A percentile compares a stretch with the other conserved stretches of the same genome.
Conservation (phyloP, 2,329 filamentous ascomycete species). For the Mycosphaerella sp. region DNA sequence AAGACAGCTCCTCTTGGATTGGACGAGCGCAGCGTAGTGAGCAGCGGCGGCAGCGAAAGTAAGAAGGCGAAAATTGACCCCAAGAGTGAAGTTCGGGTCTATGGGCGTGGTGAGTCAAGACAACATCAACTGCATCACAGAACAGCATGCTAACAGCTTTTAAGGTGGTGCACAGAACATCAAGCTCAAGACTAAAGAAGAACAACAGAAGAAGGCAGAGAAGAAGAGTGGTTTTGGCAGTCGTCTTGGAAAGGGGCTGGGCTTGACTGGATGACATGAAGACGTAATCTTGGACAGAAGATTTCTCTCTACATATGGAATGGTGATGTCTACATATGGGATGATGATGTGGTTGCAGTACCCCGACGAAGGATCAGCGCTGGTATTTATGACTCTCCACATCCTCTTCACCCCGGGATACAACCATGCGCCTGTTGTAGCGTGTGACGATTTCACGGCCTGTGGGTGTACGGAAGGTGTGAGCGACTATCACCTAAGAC, state of each 20-base stretch:
- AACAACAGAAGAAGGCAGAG: slow-evolving; percentile 25
- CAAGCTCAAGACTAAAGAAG: slow-evolving; percentile 44
- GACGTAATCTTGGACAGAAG: background rate
- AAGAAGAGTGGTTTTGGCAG: slow-evolving; percentile 14
- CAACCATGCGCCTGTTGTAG: too few relatives aligned
- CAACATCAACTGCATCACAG: slow-evolving; percentile 8
- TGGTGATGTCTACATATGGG: too few relatives aligned
- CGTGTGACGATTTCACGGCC: too few relatives aligned
- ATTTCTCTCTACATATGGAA: too few relatives aligned
- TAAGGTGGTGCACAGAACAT: slow-evolving; percentile 51
- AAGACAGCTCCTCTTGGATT: slow-evolving; percentile 26
- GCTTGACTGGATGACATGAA: background rate
- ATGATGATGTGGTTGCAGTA: too few relatives aligned
- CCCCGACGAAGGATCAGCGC: too few relatives aligned
- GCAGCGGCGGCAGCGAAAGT: slow-evolving; percentile 26
- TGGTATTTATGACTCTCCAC: too few relatives aligned
- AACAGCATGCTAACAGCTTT: slow-evolving; percentile 22
- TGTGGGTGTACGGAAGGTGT: too few relatives aligned
- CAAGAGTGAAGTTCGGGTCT: slow-evolving; percentile 47
- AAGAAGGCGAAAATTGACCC: slow-evolving; percentile 43
- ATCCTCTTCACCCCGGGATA: too few relatives aligned
- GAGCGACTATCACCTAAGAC: too few relatives aligned
- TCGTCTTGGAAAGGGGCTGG: slow-evolving; percentile 15
- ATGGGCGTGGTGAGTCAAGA: slow-evolving; percentile 49
- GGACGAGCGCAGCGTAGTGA: slow-evolving; percentile 30